phyloP scores from a whole-genome alignment of 805 yeast genomes.

The Candida odintsovae region DNA sequence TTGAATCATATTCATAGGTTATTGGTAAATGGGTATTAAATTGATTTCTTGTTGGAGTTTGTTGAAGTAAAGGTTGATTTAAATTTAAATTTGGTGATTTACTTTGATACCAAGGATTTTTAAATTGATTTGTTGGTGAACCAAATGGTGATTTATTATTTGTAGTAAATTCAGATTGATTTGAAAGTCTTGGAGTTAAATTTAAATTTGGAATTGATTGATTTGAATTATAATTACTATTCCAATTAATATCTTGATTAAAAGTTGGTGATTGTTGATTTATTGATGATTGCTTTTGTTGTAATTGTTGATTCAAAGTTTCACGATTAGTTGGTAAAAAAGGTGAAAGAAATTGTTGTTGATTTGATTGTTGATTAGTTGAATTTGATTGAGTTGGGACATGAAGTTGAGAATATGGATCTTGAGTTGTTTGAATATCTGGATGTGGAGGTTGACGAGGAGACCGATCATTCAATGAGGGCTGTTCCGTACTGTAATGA shows the following conservation, averaged over 20 bases:
- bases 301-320: neutral
- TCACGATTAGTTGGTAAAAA: neutral
- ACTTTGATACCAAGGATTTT: conserved; percentile 23
- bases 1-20: conserved; percentile 40
- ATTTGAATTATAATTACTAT: conserved; percentile 15
- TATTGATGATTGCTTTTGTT: neutral
- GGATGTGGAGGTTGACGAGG: conserved; percentile 2
- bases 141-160: conserved; percentile 19
- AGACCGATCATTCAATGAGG: conserved; percentile 15
- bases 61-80: conserved; percentile 1
- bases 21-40: conserved; percentile 37
- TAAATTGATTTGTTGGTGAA: conserved; percentile 25
- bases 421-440: conserved; percentile 2
- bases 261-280: conserved; percentile 1
- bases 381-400: too few relatives aligned
- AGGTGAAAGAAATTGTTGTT: conserved; percentile 1
- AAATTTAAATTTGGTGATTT: conserved; percentile 9
- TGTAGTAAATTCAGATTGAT: conserved; percentile 1
- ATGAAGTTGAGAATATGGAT: neutral
- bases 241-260: conserved; percentile 19
- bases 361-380: conserved; percentile 5
- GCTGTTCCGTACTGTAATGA: conserved; percentile 19
- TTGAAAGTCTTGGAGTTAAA: conserved; percentile 15
- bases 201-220: conserved; percentile 12
- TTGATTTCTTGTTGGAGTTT: neutral